A percentile compares a stretch with the other conserved stretches of the same genome.
phyloP scores from a whole-genome alignment of 768 basidiomycete species.

The Leccinum barrowsii region DNA sequence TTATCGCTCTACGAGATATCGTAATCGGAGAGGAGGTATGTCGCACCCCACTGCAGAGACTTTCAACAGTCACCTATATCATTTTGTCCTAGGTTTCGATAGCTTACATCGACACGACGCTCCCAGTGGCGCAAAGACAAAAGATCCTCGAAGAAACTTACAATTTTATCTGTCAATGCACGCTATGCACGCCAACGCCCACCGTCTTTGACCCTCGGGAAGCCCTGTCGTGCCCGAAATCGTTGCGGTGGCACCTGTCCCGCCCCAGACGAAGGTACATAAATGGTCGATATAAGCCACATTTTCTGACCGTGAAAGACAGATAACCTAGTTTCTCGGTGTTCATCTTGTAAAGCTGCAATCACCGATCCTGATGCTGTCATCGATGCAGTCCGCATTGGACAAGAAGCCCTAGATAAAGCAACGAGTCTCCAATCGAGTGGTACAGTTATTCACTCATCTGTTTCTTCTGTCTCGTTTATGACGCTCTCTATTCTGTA shows the following conservation, averaged over 20 bases:
- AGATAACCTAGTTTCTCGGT: constrained; percentile 51
- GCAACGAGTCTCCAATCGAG: constrained; percentile 58
- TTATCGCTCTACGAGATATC: constrained; percentile 70
- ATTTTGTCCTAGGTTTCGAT: constrained; percentile 58
- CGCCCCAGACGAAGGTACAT: constrained; percentile 58
- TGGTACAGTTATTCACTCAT: constrained; percentile 37
- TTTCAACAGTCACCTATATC: neutral
- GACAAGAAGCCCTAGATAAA: constrained; percentile 73
- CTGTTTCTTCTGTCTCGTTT: neutral
- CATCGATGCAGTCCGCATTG: constrained; percentile 62
- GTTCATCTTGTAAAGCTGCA: constrained; percentile 50
- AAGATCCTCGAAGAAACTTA: constrained; percentile 66
- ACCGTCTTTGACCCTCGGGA: constrained; percentile 58
- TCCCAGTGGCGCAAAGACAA: constrained; percentile 56
- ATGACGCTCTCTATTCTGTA: constrained; percentile 21
- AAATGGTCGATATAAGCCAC: neutral
- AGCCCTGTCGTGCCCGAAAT: constrained; percentile 63
- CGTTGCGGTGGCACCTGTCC: constrained; percentile 62
- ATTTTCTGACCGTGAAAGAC: neutral
- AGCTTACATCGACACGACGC: constrained; percentile 81
- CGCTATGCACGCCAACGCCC: constrained; percentile 41
- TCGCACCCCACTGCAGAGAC: neutral
- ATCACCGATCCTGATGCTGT: constrained; percentile 50
- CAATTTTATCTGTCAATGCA: constrained; percentile 71
- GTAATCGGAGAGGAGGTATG: constrained; percentile 65